Evolutionary conservation across 306 rosid genomes (phyloP), one percentile per base, ranked within the genome.

Genomic region (Rosa chinensis): DNA sequence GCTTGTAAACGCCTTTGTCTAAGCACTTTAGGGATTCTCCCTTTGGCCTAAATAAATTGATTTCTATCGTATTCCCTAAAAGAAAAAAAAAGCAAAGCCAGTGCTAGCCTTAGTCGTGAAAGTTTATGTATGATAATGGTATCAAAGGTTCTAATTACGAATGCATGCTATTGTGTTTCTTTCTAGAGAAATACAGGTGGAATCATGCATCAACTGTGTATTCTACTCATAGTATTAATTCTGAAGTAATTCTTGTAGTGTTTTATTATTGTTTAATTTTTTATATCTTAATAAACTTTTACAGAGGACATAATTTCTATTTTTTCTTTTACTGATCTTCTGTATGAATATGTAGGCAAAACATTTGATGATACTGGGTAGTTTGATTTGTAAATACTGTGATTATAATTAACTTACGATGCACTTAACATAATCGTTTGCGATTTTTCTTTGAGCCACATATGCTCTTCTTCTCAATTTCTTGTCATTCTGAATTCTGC

Each of bases 401-500:
- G 58, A 59, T 59, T 59, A 21, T 66, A 55, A 8, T 23, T 10
- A 8, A 55, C 53, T 8, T 40, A 39, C 9, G 16, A 52, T 16
- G 43, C 62, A 21, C 32, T 40, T 21, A 40, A 25, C 40, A 58
- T 42, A 39, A 58, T 58, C 5, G 4, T 56, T 42, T 58, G 53
- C 23, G 16, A 9, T 74, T 44, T 75, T 59, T 0, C 43, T 23
- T 11, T 43, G 43, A 9, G 25, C 68, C 21, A 44, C 16, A 18
- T 2, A 23, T 45, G 35, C 37, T 9, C 78, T 18, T 43, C 18
- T 78, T 78, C 48, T 79, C 8, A 70, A 78, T 14, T 66, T 52
- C 45, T 10, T 58, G 40, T 48, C 6, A n/a, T 81, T 82, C 66
- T 85, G 53, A 75, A 83, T 18, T 78, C 45, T 84, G 88, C 93